phyloP scores from a whole-genome alignment of 208 protist genomes.

The Leishmania braziliensis region DNA sequence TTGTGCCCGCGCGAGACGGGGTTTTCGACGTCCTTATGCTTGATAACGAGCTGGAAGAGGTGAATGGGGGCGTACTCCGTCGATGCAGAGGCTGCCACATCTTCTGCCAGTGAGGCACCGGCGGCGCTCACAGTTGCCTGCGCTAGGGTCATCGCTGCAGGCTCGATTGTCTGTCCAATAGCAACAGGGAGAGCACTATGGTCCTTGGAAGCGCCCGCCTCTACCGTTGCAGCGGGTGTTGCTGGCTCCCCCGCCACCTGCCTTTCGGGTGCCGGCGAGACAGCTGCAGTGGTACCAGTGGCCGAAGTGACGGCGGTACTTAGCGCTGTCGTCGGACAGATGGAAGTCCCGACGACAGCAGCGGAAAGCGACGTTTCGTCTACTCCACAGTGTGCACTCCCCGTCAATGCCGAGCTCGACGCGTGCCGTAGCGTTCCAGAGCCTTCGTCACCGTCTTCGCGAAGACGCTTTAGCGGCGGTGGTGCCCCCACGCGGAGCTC shows the following conservation, averaged over 20 bases:
- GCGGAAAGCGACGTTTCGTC: not conserved
- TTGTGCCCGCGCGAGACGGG: constrained; percentile 65
- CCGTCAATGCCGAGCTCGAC: not conserved
- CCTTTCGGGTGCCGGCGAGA: not conserved
- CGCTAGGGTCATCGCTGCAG: not conserved
- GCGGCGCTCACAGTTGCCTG: not conserved
- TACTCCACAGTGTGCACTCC: not conserved
- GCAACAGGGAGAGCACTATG: not conserved
- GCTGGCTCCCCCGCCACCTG: not conserved
- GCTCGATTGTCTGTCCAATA: not conserved
- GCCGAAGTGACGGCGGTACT: not conserved
- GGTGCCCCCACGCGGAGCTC: constrained; percentile 57
- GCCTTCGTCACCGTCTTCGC: constrained; percentile 20
- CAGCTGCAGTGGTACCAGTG: not conserved
- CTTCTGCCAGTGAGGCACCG: not conserved
- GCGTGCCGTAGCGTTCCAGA: not conserved
- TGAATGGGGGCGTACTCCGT: constrained; percentile 30
- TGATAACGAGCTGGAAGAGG: constrained; percentile 87
- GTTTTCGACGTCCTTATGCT: constrained; percentile 86
- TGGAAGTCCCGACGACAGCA: not conserved
- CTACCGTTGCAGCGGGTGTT: not conserved
- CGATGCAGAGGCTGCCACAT: not conserved
- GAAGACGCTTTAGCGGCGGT: constrained; percentile 46
- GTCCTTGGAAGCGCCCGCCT: not conserved
- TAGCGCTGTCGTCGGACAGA: too few species aligned